Percentiles rank a stretch among this genome's conserved stretches.
Conservation (phyloP, 2,329 filamentous ascomycete genomes). For the Harringtonia lauricola region DNA sequence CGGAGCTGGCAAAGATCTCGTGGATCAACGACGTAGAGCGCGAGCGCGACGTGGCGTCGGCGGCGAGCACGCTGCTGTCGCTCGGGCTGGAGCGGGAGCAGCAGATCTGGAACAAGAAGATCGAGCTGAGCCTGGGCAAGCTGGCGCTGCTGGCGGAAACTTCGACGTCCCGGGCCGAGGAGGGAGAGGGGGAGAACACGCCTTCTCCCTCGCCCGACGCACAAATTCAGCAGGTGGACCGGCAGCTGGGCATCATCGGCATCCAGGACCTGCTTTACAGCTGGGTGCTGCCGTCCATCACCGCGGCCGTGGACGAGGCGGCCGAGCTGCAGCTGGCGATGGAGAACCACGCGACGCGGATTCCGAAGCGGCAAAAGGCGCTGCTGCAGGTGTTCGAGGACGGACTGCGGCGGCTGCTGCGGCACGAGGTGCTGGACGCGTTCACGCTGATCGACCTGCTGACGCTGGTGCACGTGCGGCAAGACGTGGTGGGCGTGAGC, state of each 20-base stretch:
- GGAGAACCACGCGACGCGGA: conserved; percentile 48
- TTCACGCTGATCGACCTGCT: conserved; percentile 60
- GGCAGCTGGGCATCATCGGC: conserved; percentile 55
- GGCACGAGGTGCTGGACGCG: conserved; percentile 59
- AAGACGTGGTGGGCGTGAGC: conserved; percentile 39
- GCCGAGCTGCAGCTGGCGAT: conserved; percentile 69
- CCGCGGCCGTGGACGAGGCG: conserved; percentile 65
- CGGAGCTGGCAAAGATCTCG: conserved; percentile 63
- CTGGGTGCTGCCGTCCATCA: conserved; percentile 57
- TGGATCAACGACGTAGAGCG: conserved; percentile 91
- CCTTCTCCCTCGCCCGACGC: no score
- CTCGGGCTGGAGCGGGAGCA: conserved; percentile 63
- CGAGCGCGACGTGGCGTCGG: conserved; percentile 64
- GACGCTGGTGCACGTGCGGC: conserved; percentile 60
- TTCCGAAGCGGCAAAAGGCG: conserved; percentile 49
- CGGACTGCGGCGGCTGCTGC: conserved; percentile 57
- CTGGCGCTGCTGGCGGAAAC: conserved; percentile 59
- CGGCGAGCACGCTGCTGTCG: conserved; percentile 58
- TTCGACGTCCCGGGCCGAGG: no score
- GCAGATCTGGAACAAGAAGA: conserved; percentile 85
- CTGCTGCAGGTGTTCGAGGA: conserved; percentile 63
- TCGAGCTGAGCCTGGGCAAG: conserved; percentile 83
- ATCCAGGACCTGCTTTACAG: conserved; percentile 72
- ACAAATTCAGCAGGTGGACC: conserved; percentile 45
- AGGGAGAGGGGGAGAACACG: conserved; percentile 8